Conservation (phyloP, 768 basidiomycete species). For the Tubosaeta brunneosetosa region DNA sequence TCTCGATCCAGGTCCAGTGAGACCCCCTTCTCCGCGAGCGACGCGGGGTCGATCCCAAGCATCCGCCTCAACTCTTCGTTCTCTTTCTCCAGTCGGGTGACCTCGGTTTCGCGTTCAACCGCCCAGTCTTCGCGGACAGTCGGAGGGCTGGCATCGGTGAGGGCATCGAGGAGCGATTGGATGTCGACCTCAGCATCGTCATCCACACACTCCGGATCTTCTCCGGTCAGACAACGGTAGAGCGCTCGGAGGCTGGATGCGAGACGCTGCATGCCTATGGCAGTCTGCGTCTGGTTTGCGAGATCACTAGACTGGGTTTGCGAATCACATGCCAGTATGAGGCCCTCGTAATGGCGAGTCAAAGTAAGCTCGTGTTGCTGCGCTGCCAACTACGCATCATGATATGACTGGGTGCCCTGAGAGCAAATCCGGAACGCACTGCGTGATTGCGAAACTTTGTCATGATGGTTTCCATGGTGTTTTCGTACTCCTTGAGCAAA, state of each 20-base stretch:
- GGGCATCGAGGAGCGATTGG: slow-evolving; percentile 38
- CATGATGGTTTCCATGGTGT: slow-evolving; percentile 95
- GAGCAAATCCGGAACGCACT: slow-evolving; percentile 43
- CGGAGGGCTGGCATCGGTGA: slow-evolving; percentile 37
- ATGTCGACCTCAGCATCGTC: slow-evolving; percentile 39
- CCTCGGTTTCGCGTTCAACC: slow-evolving; percentile 82
- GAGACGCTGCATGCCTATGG: slow-evolving; percentile 68
- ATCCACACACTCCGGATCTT: slow-evolving; percentile 36
- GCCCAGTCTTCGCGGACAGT: slow-evolving; percentile 74
- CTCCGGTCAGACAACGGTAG: slow-evolving; percentile 64
- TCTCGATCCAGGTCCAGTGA: slow-evolving; percentile 45
- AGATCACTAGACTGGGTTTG: slow-evolving; percentile 54
- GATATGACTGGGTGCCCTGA: background rate
- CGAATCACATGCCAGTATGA: slow-evolving; percentile 64
- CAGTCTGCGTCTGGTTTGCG: slow-evolving; percentile 52
- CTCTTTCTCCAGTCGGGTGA: slow-evolving; percentile 74
- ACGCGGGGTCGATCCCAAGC: slow-evolving; percentile 66
- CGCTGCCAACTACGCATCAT: slow-evolving; percentile 65
- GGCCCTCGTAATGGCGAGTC: slow-evolving; percentile 83
- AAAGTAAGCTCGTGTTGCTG: slow-evolving; percentile 86
- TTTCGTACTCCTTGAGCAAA: slow-evolving; percentile 91
- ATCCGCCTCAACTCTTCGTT: slow-evolving; percentile 73
- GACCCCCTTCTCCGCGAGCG: slow-evolving; percentile 50
- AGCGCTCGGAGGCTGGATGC: slow-evolving; percentile 67
- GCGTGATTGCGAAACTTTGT: slow-evolving; percentile 89